phyloP scores from a whole-genome alignment of 1,284 basidiomycete genomes.

The Porodaedalea pini region DNA sequence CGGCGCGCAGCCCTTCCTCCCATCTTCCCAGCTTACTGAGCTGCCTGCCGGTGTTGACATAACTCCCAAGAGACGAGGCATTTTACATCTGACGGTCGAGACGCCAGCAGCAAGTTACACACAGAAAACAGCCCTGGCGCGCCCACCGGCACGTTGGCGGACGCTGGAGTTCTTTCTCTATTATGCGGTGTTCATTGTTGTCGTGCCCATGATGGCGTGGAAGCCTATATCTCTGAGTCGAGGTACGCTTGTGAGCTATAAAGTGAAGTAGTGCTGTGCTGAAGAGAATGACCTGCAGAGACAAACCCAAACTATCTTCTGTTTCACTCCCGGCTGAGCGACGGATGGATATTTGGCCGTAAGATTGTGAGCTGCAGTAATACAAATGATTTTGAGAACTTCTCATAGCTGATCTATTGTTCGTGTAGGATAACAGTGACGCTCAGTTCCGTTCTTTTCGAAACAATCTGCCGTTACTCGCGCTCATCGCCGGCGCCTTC shows the following conservation, averaged over 20 bases:
- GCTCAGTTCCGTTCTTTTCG: slow-evolving; percentile 83
- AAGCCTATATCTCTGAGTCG: slow-evolving; percentile 76
- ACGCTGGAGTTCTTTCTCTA: slow-evolving; percentile 85
- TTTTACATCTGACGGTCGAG: slow-evolving; percentile 17
- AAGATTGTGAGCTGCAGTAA: slow-evolving; percentile 49
- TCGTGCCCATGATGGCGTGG: slow-evolving; percentile 77
- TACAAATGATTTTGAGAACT: slow-evolving; percentile 2
- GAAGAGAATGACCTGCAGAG: slow-evolving; percentile 37
- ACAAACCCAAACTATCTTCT: slow-evolving; percentile 70
- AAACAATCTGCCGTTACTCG: slow-evolving; percentile 62
- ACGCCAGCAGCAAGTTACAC: not conserved
- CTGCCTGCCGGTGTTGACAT: too few relatives aligned
- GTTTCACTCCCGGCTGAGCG: slow-evolving; percentile 59
- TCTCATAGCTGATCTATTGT: slow-evolving; percentile 1
- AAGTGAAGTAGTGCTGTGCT: slow-evolving; percentile 7
- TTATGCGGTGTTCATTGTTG: slow-evolving; percentile 56
- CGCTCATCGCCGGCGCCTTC: slow-evolving; percentile 45
- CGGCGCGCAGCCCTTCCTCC: not conserved
- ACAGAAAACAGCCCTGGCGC: slow-evolving; percentile 16
- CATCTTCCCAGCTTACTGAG: not conserved
- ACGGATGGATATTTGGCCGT: slow-evolving; percentile 68
- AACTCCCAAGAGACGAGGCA: slow-evolving; percentile 6
- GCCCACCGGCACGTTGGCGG: slow-evolving; percentile 61
- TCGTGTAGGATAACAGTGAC: slow-evolving; percentile 81
- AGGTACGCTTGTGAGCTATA: slow-evolving; percentile 38